phyloP scores from a whole-genome alignment of 192 early-diverging fungal genomes.

The Powellomyces hirtus region DNA sequence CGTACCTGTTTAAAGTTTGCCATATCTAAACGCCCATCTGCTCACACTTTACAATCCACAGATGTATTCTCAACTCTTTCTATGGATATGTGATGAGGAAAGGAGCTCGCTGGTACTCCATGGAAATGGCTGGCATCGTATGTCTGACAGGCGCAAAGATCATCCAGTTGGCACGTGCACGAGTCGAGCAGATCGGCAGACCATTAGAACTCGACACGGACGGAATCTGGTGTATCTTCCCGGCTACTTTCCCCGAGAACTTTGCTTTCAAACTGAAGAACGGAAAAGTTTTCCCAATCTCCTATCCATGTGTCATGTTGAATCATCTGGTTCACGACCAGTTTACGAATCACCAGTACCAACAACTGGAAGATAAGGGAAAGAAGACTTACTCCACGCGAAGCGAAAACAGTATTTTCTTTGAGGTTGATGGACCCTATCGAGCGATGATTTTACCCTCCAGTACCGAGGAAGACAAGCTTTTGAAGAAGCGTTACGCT shows the following conservation, averaged over 20 bases:
- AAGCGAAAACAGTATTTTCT: slow-evolving; percentile 96
- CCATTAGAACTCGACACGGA: slow-evolving; percentile 98
- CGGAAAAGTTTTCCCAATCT: slow-evolving; percentile 80
- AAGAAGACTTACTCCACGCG: slow-evolving; percentile 64
- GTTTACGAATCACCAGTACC: slow-evolving; percentile 98
- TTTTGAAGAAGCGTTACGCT: slow-evolving; percentile 97
- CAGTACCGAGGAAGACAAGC: slow-evolving; percentile 91
- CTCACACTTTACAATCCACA: neutral
- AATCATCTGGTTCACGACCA: slow-evolving; percentile 94
- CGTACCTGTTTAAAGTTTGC: neutral
- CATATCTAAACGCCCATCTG: neutral
- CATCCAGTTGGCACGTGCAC: slow-evolving; percentile 92
- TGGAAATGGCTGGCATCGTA: slow-evolving; percentile 99
- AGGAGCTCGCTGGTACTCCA: slow-evolving; percentile 96
- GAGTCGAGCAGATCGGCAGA: slow-evolving; percentile 89
- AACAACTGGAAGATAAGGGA: slow-evolving; percentile 59
- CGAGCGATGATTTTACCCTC: slow-evolving; percentile 96
- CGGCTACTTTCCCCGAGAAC: slow-evolving; percentile 89
- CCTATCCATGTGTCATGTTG: slow-evolving; percentile 97
- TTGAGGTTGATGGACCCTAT: slow-evolving; percentile 99
- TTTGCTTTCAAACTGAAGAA: slow-evolving; percentile 79
- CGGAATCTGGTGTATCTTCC: slow-evolving; percentile 98
- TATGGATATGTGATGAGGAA: slow-evolving; percentile 99
- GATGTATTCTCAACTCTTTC: slow-evolving; percentile 73
- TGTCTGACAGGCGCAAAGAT: slow-evolving; percentile 95